A percentile compares a stretch with the other conserved stretches of the same genome.
Evolutionary conservation across 108 stramenopile genomes (phyloP).

Genomic region (Nannochloropsis oceanica): DNA sequence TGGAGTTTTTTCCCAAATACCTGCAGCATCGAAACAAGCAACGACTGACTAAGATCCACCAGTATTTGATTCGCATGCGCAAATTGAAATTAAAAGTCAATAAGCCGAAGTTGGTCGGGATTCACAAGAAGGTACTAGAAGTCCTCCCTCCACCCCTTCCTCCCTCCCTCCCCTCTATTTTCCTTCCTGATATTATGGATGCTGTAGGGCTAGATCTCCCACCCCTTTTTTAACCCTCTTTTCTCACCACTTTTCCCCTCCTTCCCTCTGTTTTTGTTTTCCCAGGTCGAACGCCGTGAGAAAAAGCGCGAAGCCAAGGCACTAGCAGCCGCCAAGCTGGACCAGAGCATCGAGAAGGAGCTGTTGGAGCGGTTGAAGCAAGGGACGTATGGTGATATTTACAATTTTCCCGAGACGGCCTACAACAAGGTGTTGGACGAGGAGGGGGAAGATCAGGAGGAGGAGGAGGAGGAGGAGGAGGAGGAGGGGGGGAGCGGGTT

Average conservation of each 20-base stretch:
- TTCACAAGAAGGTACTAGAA: conserved; percentile 52
- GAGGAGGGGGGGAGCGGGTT: conserved; percentile 36
- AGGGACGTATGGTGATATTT: conserved; percentile 90
- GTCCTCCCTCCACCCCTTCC: too few relatives aligned
- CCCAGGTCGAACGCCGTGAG: conserved; percentile 62
- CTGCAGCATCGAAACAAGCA: conserved; percentile 89
- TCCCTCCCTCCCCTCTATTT: not conserved
- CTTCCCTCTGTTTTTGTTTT: not conserved
- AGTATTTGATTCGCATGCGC: conserved; percentile 90
- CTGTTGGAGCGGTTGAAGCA: conserved; percentile 76
- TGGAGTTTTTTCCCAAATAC: conserved; percentile 82
- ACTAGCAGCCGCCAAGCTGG: conserved; percentile 74
- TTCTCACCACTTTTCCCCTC: too few relatives aligned
- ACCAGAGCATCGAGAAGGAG: conserved; percentile 76
- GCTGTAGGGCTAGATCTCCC: not conserved
- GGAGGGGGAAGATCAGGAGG: conserved; percentile 24
- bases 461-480: conserved; percentile 18
- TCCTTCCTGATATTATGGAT: not conserved
- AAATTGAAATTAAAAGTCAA: conserved; percentile 80
- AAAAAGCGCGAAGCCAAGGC: conserved; percentile 79
- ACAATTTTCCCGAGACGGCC: conserved; percentile 76
- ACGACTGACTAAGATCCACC: conserved; percentile 93
- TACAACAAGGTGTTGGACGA: conserved; percentile 34
- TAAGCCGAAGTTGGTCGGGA: conserved; percentile 53
- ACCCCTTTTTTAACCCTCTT: not conserved